These are phyloP conservation scores for Lentinula detonsa DNA, from an alignment of 768 basidiomycete species.

Conservation along the genomic window DNA sequence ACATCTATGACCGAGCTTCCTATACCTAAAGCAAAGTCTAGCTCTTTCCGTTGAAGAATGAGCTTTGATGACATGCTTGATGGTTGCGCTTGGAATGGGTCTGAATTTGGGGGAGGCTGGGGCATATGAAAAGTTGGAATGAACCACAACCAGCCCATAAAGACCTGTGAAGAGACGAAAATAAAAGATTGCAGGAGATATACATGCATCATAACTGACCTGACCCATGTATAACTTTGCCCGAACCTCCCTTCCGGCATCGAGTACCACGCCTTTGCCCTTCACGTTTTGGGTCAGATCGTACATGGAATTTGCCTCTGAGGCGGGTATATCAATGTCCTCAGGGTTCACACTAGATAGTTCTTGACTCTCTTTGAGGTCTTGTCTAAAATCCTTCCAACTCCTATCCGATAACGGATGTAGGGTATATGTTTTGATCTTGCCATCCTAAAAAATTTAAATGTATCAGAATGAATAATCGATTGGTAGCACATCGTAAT, in stretches of 20 bases:
- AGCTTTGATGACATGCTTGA: constrained; percentile 25
- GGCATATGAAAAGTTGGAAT: constrained; percentile 80
- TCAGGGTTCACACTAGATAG: constrained; percentile 7
- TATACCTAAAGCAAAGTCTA: constrained; percentile 76
- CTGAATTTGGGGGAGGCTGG: constrained; percentile 30
- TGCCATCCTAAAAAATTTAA: constrained; percentile 26
- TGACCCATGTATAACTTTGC: constrained; percentile 70
- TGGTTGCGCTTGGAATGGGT: constrained; percentile 4
- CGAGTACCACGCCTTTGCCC: constrained; percentile 47
- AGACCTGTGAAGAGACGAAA: constrained; percentile 35
- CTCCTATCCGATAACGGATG: constrained; percentile 37
- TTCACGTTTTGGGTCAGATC: constrained; percentile 26
- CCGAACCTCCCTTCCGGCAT: constrained; percentile 62
- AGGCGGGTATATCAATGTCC: constrained; percentile 22
- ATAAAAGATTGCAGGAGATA: neutral
- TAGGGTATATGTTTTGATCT: constrained; percentile 38
- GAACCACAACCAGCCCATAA: constrained; percentile 85
- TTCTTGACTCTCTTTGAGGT: constrained; percentile 19
- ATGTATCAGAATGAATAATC: neutral
- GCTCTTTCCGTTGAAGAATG: constrained; percentile 49
- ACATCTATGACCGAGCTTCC: constrained; percentile 64
- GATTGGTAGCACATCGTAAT: neutral
- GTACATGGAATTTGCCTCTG: constrained; percentile 39
- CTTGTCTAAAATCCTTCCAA: constrained; percentile 34
- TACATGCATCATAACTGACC: constrained; percentile 26